phyloP scores from a whole-genome alignment of 1,284 basidiomycete genomes.

The Lignosus rhinocerotis region DNA sequence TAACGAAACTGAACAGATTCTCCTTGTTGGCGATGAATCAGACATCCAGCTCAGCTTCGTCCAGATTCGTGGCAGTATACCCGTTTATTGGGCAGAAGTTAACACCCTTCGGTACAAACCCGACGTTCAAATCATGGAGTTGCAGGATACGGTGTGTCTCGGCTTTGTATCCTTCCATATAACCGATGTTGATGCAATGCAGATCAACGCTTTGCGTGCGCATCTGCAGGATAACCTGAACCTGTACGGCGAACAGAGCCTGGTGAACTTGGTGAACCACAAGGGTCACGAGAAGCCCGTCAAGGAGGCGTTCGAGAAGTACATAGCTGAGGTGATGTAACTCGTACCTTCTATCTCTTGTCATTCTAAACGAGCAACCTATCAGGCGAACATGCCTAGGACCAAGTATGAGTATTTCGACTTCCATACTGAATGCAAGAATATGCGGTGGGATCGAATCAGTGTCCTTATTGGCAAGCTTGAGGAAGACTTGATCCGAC shows the following conservation, averaged over 20 bases:
- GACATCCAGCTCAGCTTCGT: constrained; percentile 79
- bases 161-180: neutral
- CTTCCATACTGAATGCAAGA: constrained; percentile 95
- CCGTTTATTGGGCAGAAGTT: constrained; percentile 96
- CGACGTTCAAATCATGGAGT: constrained; percentile 95
- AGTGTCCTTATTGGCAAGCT: constrained; percentile 80
- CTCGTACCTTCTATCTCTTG: neutral
- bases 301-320: constrained; percentile 93
- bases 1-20: constrained; percentile 92
- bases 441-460: constrained; percentile 95
- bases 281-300: constrained; percentile 94
- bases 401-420: constrained; percentile 96
- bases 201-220: constrained; percentile 71
- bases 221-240: constrained; percentile 81
- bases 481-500: constrained; percentile 68
- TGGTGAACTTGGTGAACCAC: constrained; percentile 95
- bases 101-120: constrained; percentile 97
- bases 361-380: constrained; percentile 5
- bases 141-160: constrained; percentile 72
- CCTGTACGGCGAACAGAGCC: constrained; percentile 78
- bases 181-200: constrained; percentile 11
- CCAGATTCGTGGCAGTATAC: constrained; percentile 93
- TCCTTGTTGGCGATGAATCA: constrained; percentile 70
- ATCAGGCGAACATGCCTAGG: constrained; percentile 59
- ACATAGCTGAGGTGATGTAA: constrained; percentile 57